Evolutionary conservation across 2,329 filamentous ascomycete species (phyloP).

Genomic region (Cytospora chrysosperma): DNA sequence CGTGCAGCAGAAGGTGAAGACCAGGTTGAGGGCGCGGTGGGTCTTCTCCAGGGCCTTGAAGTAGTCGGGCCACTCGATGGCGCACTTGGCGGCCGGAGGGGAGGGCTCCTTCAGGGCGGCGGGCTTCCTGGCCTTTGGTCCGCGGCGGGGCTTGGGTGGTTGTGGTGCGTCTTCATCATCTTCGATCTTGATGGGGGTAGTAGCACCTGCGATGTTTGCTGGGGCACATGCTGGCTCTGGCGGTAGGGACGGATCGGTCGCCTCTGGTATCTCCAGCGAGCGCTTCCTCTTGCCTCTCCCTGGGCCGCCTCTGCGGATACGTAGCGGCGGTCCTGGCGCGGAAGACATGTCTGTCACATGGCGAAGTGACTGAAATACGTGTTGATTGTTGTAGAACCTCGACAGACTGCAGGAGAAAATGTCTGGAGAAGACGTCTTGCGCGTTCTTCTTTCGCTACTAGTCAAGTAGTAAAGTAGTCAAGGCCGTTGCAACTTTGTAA

Average conservation of each 20-base stretch:
- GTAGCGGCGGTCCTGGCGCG: constrained; percentile 15
- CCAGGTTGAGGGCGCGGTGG: constrained; percentile 83
- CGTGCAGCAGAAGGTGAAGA: constrained; percentile 93
- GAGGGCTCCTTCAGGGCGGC: constrained; percentile 12
- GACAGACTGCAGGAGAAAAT: not conserved
- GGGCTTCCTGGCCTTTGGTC: constrained; percentile 24
- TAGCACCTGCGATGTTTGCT: not conserved
- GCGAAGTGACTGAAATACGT: not conserved
- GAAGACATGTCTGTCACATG: constrained; percentile 18
- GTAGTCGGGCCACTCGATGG: constrained; percentile 66
- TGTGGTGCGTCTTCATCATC: constrained; percentile 1
- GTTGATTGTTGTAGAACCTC: not conserved
- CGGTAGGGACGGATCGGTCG: constrained; percentile 18
- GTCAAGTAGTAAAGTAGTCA: not conserved
- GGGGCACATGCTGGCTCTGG: not conserved
- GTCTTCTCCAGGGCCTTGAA: constrained; percentile 73
- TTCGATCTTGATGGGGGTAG: constrained; percentile 9
- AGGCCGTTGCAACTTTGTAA: not conserved
- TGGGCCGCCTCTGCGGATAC: constrained; percentile 6
- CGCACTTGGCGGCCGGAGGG: constrained; percentile 32
- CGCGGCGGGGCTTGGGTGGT: constrained; percentile 13
- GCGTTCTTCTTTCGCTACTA: too few relatives aligned
- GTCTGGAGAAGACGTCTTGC: not conserved
- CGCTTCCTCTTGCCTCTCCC: constrained; percentile 19
- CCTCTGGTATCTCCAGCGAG: constrained; percentile 14